A percentile compares a stretch with the other conserved stretches of the same genome.
These are phyloP conservation scores for Cryptosporidium viatorum DNA, from an alignment of 169 alveolate genomes.

Conservation along the genomic window DNA sequence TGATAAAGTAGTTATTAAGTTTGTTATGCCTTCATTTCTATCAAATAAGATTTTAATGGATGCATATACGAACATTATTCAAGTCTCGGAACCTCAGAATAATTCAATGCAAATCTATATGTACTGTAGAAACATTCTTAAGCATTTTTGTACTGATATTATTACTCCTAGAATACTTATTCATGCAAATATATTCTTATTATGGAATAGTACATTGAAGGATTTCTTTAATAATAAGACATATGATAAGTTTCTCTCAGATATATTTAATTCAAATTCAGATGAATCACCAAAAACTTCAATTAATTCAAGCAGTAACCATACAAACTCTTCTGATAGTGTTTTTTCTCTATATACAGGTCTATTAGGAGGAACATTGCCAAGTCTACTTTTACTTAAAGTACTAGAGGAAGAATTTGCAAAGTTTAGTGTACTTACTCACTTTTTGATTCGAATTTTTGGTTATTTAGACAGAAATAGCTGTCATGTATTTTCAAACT, in stretches of 20 bases:
- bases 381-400: constrained; percentile 32
- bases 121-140: constrained; percentile 46
- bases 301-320: background rate
- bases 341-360: constrained; percentile 26
- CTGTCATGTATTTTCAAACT: constrained; percentile 44
- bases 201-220: constrained; percentile 63
- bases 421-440: constrained; percentile 50
- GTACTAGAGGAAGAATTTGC: constrained; percentile 68
- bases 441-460: constrained; percentile 38
- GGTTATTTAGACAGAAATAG: constrained; percentile 65
- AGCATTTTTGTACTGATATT: constrained; percentile 48
- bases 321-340: background rate
- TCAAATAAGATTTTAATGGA: constrained; percentile 61
- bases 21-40: constrained; percentile 30
- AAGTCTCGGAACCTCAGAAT: constrained; percentile 35
- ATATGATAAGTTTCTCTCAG: constrained; percentile 15
- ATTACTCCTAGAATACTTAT: constrained; percentile 62
- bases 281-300: background rate
- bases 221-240: constrained; percentile 10
- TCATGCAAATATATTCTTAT: constrained; percentile 47
- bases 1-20: background rate
- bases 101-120: constrained; percentile 62
- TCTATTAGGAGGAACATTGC: constrained; percentile 27
- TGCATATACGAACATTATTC: constrained; percentile 29
- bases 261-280: background rate